Conservation (phyloP, 2,329 filamentous ascomycete species). For the Aspergillus novoparasiticus region DNA sequence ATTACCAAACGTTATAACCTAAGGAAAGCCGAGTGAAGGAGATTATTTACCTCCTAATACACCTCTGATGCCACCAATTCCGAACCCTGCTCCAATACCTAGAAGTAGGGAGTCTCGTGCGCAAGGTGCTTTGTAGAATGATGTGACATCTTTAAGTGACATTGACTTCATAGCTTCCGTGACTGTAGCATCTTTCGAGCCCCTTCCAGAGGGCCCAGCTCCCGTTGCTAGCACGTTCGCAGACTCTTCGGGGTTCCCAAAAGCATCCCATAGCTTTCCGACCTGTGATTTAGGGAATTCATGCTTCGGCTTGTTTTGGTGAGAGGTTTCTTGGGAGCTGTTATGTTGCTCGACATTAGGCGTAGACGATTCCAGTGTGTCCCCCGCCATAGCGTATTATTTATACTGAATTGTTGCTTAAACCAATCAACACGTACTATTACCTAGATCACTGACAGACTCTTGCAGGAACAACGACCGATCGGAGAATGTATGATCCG, state of each 20-base stretch:
- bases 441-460: conserved; percentile 12
- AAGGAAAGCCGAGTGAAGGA: background rate
- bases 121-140: conserved; percentile 78
- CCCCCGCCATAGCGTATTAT: conserved; percentile 41
- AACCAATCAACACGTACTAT: conserved; percentile 10
- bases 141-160: conserved; percentile 57
- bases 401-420: conserved; percentile 6
- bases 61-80: conserved; percentile 71
- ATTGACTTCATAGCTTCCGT: conserved; percentile 46
- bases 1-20: background rate
- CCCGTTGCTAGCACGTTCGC: conserved; percentile 59
- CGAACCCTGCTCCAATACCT: conserved; percentile 79
- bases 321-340: conserved; percentile 19
- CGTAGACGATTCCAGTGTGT: conserved; percentile 35
- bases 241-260: conserved; percentile 51
- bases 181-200: conserved; percentile 44
- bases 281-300: conserved; percentile 49
- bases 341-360: conserved; percentile 20
- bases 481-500: conserved; percentile 17
- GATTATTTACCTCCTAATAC: conserved; percentile 68
- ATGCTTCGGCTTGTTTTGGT: conserved; percentile 41
- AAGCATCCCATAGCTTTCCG: conserved; percentile 51
- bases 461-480: conserved; percentile 17
- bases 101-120: conserved; percentile 79
- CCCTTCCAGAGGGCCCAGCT: conserved; percentile 65